Evolutionary conservation across 345 rosid species (phyloP).

Genomic region (Eucalyptus decipiens): DNA sequence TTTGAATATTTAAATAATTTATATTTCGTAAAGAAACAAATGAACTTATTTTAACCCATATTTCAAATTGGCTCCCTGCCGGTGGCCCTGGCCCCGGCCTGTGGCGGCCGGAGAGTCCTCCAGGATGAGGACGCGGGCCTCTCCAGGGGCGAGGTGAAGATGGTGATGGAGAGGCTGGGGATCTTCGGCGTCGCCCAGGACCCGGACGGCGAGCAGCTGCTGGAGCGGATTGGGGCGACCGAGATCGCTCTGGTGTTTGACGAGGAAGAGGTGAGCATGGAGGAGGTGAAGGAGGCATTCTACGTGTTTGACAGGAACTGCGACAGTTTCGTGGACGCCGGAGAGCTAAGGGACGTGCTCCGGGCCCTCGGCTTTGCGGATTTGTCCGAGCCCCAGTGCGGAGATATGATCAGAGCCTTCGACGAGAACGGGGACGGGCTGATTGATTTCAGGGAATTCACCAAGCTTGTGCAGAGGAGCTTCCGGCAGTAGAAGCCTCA

Average conservation of each 20-base stretch:
- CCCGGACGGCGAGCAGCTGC: neutral
- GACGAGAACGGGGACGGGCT: slow-evolving; percentile 1
- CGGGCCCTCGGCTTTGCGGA: neutral
- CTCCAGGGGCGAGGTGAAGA: neutral
- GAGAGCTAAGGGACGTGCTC: neutral
- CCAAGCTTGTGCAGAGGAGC: slow-evolving; percentile 2
- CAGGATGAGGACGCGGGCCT: neutral
- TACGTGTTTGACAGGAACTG: slow-evolving; percentile 4
- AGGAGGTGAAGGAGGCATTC: slow-evolving; percentile 7
- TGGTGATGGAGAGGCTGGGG: slow-evolving; percentile 5
- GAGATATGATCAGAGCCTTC: neutral
- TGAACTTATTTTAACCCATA: too few relatives aligned
- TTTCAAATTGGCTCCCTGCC: too few relatives aligned
- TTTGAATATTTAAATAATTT: too few relatives aligned
- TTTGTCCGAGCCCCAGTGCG: neutral
- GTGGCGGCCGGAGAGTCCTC: neutral
- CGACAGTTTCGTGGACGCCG: neutral
- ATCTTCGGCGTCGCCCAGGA: neutral
- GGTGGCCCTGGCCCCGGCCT: neutral
- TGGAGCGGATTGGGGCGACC: neutral
- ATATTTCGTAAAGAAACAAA: too few relatives aligned
- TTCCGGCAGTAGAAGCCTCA: neutral
- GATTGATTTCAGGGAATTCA: slow-evolving; percentile 2
- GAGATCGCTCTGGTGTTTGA: neutral
- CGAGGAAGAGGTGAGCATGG: slow-evolving; percentile 5